phyloP scores from a whole-genome alignment of 1,139 yeast species.

The Debaryomycetaceae sp. region DNA sequence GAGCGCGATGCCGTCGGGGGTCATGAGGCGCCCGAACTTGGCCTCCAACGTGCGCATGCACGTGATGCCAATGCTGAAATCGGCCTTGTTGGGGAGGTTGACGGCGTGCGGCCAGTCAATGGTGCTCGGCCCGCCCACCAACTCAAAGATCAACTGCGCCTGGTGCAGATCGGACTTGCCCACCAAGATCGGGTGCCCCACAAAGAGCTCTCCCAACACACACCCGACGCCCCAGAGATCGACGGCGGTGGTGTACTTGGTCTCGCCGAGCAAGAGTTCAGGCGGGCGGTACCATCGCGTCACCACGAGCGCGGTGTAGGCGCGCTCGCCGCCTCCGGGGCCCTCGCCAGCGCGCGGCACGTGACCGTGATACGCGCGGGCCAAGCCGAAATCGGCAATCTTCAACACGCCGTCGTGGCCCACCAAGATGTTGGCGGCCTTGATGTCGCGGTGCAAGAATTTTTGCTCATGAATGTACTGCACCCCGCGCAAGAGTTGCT shows the following conservation, averaged over 20 bases:
- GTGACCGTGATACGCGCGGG: slow-evolving; percentile 72
- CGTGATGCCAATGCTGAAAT: slow-evolving; percentile 38
- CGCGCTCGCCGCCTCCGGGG: slow-evolving; percentile 72
- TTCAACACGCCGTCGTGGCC: slow-evolving; percentile 74
- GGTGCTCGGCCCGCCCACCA: slow-evolving; percentile 76
- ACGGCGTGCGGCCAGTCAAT: slow-evolving; percentile 64
- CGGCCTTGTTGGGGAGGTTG: slow-evolving; percentile 55
- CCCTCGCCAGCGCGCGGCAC: slow-evolving; percentile 53
- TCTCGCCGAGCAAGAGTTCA: slow-evolving; percentile 80
- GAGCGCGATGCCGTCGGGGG: slow-evolving; percentile 36
- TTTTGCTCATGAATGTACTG: slow-evolving; percentile 73
- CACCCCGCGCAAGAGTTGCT: slow-evolving; percentile 74
- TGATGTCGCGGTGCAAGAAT: slow-evolving; percentile 84
- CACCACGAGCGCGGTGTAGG: slow-evolving; percentile 87
- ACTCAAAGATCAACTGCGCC: slow-evolving; percentile 71
- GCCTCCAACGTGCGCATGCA: slow-evolving; percentile 54
- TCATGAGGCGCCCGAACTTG: slow-evolving; percentile 31
- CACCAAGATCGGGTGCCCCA: slow-evolving; percentile 73
- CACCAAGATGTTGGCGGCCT: slow-evolving; percentile 86
- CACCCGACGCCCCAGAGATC: slow-evolving; percentile 98
- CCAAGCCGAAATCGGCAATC: slow-evolving; percentile 90
- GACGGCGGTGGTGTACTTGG: slow-evolving; percentile 85
- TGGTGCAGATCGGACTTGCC: slow-evolving; percentile 92
- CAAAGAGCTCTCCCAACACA: slow-evolving; percentile 88
- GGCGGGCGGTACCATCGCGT: slow-evolving; percentile 99